phyloP scores from a whole-genome alignment of 163 green algal genomes.

The Prototheca wickerhamii region DNA sequence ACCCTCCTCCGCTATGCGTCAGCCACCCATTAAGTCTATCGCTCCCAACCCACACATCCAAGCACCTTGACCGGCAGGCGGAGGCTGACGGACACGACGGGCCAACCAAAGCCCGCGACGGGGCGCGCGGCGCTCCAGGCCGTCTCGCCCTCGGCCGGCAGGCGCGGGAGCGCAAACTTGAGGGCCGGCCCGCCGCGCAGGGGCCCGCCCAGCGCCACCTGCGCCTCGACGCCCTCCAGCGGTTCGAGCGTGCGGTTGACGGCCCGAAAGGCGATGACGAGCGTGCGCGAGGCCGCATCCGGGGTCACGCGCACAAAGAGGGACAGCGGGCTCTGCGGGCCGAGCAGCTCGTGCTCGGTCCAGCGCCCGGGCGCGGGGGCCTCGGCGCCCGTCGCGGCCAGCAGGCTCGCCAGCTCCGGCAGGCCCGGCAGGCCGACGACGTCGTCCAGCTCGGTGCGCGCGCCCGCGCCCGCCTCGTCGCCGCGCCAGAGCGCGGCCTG shows the following conservation, averaged over 20 bases:
- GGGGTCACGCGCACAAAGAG: constrained; percentile 16
- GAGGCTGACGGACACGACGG: constrained; percentile 15
- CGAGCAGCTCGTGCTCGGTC: constrained; percentile 14
- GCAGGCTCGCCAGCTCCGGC: constrained; percentile 11
- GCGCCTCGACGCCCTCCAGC: constrained; percentile 22
- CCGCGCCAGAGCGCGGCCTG: constrained; percentile 7
- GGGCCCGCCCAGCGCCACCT: constrained; percentile 21
- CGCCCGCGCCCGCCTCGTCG: neutral
- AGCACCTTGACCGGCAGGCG: constrained; percentile 17
- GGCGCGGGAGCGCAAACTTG: constrained; percentile 9
- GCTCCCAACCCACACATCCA: neutral
- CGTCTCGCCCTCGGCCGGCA: constrained; percentile 6
- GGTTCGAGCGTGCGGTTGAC: constrained; percentile 21
- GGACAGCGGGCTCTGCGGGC: constrained; percentile 9
- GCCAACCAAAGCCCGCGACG: constrained; percentile 26
- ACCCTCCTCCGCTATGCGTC: neutral
- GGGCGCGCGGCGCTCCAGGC: constrained; percentile 16
- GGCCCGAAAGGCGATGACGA: constrained; percentile 16
- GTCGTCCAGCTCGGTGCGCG: neutral
- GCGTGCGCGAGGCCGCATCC: constrained; percentile 6
- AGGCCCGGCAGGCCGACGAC: constrained; percentile 10
- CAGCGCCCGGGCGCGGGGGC: neutral
- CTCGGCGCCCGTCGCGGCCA: neutral
- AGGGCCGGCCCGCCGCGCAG: constrained; percentile 16
- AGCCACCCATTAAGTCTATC: neutral